A percentile compares a stretch with the other conserved stretches of the same genome.
Evolutionary conservation across 805 yeast genomes (phyloP).

Genomic region (Debaryomyces prosopidis): DNA sequence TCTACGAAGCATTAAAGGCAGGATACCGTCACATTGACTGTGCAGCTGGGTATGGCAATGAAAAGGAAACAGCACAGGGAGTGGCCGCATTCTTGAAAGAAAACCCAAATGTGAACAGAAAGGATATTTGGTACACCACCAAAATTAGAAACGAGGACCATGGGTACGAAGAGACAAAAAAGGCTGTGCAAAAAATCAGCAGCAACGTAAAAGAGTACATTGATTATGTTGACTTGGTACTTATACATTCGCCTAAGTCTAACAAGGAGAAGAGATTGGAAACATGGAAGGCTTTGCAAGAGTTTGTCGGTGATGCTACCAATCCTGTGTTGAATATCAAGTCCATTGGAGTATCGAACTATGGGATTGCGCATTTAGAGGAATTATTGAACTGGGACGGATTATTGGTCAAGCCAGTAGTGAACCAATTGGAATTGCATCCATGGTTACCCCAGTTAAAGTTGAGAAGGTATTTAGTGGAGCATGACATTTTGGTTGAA

Average conservation of each 20-base stretch:
- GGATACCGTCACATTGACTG: constrained; percentile 79
- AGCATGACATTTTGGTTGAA: constrained; percentile 59
- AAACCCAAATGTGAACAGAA: constrained; percentile 32
- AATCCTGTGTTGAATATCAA: constrained; percentile 53
- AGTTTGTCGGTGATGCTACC: constrained; percentile 46
- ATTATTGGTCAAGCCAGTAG: constrained; percentile 51
- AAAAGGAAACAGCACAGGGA: constrained; percentile 60
- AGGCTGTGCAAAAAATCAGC: constrained; percentile 29
- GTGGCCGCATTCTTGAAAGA: constrained; percentile 52
- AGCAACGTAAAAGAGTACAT: constrained; percentile 29
- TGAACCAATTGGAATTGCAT: constrained; percentile 80
- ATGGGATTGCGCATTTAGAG: constrained; percentile 57
- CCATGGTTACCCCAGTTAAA: constrained; percentile 78
- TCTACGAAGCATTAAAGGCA: constrained; percentile 54
- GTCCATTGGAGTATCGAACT: constrained; percentile 80
- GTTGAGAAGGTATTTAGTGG: constrained; percentile 59
- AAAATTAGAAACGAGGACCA: constrained; percentile 30
- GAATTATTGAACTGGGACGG: constrained; percentile 61
- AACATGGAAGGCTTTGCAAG: constrained; percentile 75
- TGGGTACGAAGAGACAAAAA: constrained; percentile 37
- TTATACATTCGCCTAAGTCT: constrained; percentile 54
- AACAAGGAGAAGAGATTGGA: constrained; percentile 48
- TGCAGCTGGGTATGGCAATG: constrained; percentile 70
- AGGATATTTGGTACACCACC: constrained; percentile 39
- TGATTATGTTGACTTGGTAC: constrained; percentile 41